A percentile compares a stretch with the other conserved stretches of the same genome.
phyloP scores from a whole-genome alignment of 805 yeast species.

The Ogataea degrootiae region DNA sequence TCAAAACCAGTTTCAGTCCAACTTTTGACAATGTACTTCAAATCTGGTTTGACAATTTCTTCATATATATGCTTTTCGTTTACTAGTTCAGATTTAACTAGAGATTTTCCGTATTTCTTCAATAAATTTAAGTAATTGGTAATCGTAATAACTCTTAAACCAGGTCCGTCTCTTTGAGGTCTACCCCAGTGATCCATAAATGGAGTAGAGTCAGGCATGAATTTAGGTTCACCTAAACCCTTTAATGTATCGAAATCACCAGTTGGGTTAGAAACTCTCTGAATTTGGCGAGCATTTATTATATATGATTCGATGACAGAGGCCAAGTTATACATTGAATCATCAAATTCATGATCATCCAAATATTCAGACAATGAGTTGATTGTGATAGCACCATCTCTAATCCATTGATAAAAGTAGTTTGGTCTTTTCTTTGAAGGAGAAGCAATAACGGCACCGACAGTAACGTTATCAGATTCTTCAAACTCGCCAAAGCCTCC shows the following conservation, averaged over 20 bases:
- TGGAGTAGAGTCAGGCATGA: conserved; percentile 56
- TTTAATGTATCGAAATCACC: conserved; percentile 51
- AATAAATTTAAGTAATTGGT: conserved; percentile 48
- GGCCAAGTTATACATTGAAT: conserved; percentile 15
- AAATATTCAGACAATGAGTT: conserved; percentile 56
- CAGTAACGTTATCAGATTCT: conserved; percentile 35
- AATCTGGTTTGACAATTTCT: conserved; percentile 61
- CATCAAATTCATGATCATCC: conserved; percentile 35
- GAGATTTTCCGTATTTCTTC: conserved; percentile 22
- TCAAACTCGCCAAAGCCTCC: conserved; percentile 42
- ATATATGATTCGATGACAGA: conserved; percentile 55
- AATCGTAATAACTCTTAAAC: conserved; percentile 66
- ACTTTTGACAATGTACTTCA: conserved; percentile 51
- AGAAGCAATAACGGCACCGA: conserved; percentile 80
- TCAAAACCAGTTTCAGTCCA: conserved; percentile 77
- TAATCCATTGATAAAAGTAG: conserved; percentile 85
- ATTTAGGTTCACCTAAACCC: conserved; percentile 91
- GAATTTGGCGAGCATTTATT: conserved; percentile 52
- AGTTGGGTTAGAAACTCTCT: conserved; percentile 62
- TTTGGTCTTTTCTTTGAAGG: conserved; percentile 71
- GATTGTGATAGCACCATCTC: conserved; percentile 84
- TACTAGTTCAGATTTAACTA: conserved; percentile 27
- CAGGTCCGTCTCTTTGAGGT: conserved; percentile 96
- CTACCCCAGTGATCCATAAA: conserved; percentile 81
- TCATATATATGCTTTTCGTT: conserved; percentile 38